A percentile compares a stretch with the other conserved stretches of the same genome.
These are phyloP conservation scores for Garcia nutans DNA, from an alignment of 345 rosid genomes.

Conservation along the genomic window DNA sequence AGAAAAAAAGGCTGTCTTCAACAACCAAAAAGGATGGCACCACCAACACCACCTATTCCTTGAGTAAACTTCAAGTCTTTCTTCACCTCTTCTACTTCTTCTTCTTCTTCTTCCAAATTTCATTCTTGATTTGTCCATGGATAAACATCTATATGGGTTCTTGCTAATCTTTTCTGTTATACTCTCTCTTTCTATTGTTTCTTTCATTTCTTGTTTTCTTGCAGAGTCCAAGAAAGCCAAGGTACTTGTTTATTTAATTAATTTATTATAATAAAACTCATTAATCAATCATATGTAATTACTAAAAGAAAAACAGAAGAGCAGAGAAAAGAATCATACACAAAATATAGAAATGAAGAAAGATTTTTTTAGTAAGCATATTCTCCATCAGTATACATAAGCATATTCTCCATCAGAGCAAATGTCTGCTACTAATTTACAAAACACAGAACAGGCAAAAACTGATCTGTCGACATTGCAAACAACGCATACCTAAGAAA, in stretches of 20 bases:
- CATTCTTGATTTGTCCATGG: constrained; percentile 25
- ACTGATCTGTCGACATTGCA: background rate
- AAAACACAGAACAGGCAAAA: background rate
- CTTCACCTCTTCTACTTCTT: background rate
- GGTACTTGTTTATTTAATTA: constrained; percentile 35
- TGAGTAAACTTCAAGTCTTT: constrained; percentile 33
- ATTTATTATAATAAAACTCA: too few relatives aligned
- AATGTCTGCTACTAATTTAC: background rate
- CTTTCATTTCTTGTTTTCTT: constrained; percentile 51
- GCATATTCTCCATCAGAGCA: background rate
- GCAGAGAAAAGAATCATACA: too few relatives aligned
- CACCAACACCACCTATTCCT: constrained; percentile 14
- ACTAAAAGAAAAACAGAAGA: too few relatives aligned
- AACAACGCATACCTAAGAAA: background rate
- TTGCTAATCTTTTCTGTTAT: constrained; percentile 17
- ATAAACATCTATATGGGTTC: constrained; percentile 22
- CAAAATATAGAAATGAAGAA: too few relatives aligned
- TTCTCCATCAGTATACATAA: too few relatives aligned
- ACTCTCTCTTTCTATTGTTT: constrained; percentile 46
- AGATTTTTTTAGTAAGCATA: too few relatives aligned
- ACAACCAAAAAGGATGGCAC: constrained; percentile 13
- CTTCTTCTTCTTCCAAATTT: background rate
- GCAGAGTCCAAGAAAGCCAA: constrained; percentile 66
- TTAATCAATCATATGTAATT: too few relatives aligned
- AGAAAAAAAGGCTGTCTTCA: constrained; percentile 27